Evolutionary conservation across 2,329 filamentous ascomycete genomes (phyloP), one percentile per base, ranked within the genome.

Genomic region (Chalara sp.): DNA sequence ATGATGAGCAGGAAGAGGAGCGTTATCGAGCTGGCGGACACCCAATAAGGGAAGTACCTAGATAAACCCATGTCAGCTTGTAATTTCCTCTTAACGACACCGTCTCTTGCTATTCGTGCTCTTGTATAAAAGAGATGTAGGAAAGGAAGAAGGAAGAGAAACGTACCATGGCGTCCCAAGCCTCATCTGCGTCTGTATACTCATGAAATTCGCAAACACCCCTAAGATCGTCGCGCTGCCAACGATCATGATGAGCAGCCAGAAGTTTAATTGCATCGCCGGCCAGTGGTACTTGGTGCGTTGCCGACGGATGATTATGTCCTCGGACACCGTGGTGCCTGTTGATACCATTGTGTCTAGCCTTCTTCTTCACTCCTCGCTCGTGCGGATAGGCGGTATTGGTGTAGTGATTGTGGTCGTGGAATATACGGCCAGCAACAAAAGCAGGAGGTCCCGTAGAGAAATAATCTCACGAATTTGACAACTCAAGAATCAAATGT

Each of bases 11-110:
- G 81, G 69, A 86, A 91, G 53, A 79, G 59, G 12, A 89, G 77
- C 2, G 78, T 77, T 29, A 90, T 76, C 21, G 72, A 62, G 30
- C 69, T 68, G 49, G 81, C 76, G 21, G 79, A 80, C 49, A 86
- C 77, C 65, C 75, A 81, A 72, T 85, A 86, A 6, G 81, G 72
- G 56, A 86, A 84, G 67, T 85, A 85, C 81, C 81, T 84, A 58
- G 7, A n/a, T 10, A 6, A 44, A 11, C 32, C n/a, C 11, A n/a
- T 29, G 10, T 41, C 32, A 7, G 21, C 32, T 1, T 28, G 32
- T 21, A 21, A 21, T 21, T 21, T 21, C 21, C 21, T 3, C 21
- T 21, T 21, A 21, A 21, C 21, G 21, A 21, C 21, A 21, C 21
- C 21, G 2, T 21, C 21, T 21, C 21, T 21, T 21, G 21, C 21